Base-by-base conservation (phyloP, 2,329 filamentous ascomycete genomes). In the Fusarium cicatricum region DNA sequence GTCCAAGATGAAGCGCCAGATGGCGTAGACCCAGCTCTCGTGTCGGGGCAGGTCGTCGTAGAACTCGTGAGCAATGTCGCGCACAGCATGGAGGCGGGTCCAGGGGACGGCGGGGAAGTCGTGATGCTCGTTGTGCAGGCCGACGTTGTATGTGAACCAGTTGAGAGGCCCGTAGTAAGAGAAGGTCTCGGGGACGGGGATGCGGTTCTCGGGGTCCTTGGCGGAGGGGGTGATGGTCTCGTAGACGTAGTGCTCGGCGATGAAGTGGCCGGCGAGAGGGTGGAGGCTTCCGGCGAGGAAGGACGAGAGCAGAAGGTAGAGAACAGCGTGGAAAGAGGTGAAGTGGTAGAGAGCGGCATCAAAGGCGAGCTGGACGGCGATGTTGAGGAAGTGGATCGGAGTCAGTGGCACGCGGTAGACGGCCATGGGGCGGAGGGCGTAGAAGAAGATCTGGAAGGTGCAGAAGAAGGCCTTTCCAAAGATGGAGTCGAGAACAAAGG, bases 371-470 rank as follows among this genome's bases (percentile, higher is more conserved):
- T 99, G 94, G 4, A 85, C 84, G 56, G 80, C 74, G 46, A 99
- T 82, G 77, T 99, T 99, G 77, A 92, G 78, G 54, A 87, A 82
- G 77, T 97, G 93, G 53, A 97, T 86, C 71, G 83, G 84, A 46
- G 94, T 97, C 74, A 98, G 85, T 32, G 94, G 91, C 5, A 98
- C 84, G 68, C 87, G 85, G 83, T 97, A 97, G 67, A 99, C 85
- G 77, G 93, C 88, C 90, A 98, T 97, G 58, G 95, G 95, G 14
- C 95, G 91, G 44, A 99, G 77, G 69, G 95, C 95, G 80, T 99
- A 99, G 84, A 99, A 99, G 73, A 99, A 85, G 75, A 99, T 97
- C 78, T 99, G 95, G 80, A 97, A 99, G 66, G 95, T 99, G 80
- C 90, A 94, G 84, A 99, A 99, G 82, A 99, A 99, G 65, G 95